phyloP scores from a whole-genome alignment of 2,329 filamentous ascomycete genomes.

The Aaosphaeria pasadenensis region DNA sequence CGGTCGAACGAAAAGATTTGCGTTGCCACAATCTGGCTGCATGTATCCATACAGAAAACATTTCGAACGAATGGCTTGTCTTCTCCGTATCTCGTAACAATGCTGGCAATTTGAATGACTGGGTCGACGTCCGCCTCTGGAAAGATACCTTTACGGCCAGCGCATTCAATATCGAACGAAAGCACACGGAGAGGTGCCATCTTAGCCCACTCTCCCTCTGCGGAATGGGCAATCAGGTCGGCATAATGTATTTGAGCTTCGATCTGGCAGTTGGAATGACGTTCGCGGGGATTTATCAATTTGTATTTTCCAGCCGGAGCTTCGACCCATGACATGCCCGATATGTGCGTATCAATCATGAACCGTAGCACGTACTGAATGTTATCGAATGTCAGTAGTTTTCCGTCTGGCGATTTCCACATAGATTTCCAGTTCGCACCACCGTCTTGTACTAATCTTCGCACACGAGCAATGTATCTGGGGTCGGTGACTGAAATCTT shows the following conservation, averaged over 20 bases:
- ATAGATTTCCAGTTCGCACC: constrained; percentile 85
- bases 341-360: constrained; percentile 94
- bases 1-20: constrained; percentile 80
- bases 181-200: constrained; percentile 91
- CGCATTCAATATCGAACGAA: constrained; percentile 98
- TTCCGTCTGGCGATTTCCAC: constrained; percentile 66
- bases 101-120: constrained; percentile 96
- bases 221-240: constrained; percentile 81
- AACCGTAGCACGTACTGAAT: constrained; percentile 94
- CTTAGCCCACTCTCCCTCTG: constrained; percentile 94
- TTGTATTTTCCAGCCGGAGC: constrained; percentile 71
- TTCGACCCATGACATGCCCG: constrained; percentile 98
- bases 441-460: constrained; percentile 70
- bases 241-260: constrained; percentile 82
- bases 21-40: constrained; percentile 90
- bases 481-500: constrained; percentile 93
- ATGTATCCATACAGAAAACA: constrained; percentile 91
- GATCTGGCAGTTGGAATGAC: constrained; percentile 93
- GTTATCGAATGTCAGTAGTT: constrained; percentile 89
- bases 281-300: constrained; percentile 62
- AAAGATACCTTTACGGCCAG: constrained; percentile 95
- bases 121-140: constrained; percentile 89
- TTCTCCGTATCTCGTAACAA: constrained; percentile 92
- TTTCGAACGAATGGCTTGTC: constrained; percentile 94
- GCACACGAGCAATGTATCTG: constrained; percentile 74